phyloP scores from a whole-genome alignment of 768 basidiomycete species.

The Rubroboletus satanas region DNA sequence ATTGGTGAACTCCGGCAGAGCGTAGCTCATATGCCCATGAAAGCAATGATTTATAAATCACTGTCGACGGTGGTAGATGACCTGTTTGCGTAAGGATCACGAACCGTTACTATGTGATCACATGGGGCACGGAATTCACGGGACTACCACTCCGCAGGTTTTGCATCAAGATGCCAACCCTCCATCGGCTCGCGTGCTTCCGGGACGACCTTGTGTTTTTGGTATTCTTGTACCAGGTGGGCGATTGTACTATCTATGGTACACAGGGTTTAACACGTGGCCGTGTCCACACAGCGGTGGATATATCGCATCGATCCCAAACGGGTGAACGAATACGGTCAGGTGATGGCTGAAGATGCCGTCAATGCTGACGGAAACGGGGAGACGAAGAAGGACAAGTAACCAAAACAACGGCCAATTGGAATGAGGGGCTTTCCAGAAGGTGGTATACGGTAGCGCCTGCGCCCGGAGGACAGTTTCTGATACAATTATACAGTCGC shows the following conservation, averaged over 20 bases:
- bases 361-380: constrained; percentile 36
- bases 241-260: constrained; percentile 24
- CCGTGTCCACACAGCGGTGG: constrained; percentile 63
- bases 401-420: constrained; percentile 12
- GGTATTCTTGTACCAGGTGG: constrained; percentile 87
- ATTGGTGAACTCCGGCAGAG: constrained; percentile 46
- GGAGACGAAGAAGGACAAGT: constrained; percentile 59
- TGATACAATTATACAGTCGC: constrained; percentile 5
- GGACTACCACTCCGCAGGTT: constrained; percentile 48
- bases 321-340: constrained; percentile 95
- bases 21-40: constrained; percentile 98
- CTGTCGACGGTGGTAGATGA: constrained; percentile 90
- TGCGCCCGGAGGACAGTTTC: not conserved
- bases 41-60: constrained; percentile 95
- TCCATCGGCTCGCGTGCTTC: constrained; percentile 90
- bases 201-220: constrained; percentile 90
- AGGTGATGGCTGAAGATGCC: constrained; percentile 59
- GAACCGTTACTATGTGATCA: constrained; percentile 11
- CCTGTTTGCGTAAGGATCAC: constrained; percentile 70
- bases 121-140: constrained; percentile 16
- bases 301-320: constrained; percentile 96
- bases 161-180: constrained; percentile 94
- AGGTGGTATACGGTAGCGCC: constrained; percentile 1
- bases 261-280: constrained; percentile 8
- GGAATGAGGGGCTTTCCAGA: constrained; percentile 6